Conservation (phyloP, 2,329 filamentous ascomycete genomes). For the Clonostachys byssicola region DNA sequence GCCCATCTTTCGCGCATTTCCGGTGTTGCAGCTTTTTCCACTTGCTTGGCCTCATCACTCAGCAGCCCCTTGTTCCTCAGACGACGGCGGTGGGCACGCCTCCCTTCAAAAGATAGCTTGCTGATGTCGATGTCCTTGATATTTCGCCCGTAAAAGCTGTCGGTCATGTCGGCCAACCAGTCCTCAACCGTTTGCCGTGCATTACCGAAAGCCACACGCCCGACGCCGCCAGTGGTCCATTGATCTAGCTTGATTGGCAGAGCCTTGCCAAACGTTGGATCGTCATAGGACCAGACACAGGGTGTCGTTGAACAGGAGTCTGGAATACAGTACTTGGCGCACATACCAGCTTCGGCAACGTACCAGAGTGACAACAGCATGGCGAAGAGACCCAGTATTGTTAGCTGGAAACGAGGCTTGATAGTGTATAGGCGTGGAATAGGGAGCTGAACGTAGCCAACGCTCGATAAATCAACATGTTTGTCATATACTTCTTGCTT, state of each 20-base stretch:
- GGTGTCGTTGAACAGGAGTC: constrained; percentile 37
- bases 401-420: constrained; percentile 39
- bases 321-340: constrained; percentile 48
- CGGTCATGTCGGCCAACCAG: constrained; percentile 39
- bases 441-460: constrained; percentile 32
- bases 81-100: constrained; percentile 43
- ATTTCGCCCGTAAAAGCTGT: constrained; percentile 38
- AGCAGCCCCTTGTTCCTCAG: constrained; percentile 40
- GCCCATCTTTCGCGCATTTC: constrained; percentile 38
- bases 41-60: constrained; percentile 18
- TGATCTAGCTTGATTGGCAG: constrained; percentile 60
- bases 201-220: constrained; percentile 30
- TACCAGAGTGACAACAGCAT: constrained; percentile 47
- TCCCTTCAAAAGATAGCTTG: constrained; percentile 39
- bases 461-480: not conserved
- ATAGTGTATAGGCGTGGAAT: constrained; percentile 41
- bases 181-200: constrained; percentile 40
- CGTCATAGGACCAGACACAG: constrained; percentile 52
- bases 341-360: constrained; percentile 47
- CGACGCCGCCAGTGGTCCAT: constrained; percentile 50
- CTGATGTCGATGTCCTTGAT: constrained; percentile 36
- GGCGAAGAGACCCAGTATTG: constrained; percentile 40
- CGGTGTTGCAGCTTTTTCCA: constrained; percentile 15
- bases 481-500: not conserved
- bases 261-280: constrained; percentile 54